Conservation (phyloP, 2,329 filamentous ascomycete species). For the Aureobasidium sp. region DNA sequence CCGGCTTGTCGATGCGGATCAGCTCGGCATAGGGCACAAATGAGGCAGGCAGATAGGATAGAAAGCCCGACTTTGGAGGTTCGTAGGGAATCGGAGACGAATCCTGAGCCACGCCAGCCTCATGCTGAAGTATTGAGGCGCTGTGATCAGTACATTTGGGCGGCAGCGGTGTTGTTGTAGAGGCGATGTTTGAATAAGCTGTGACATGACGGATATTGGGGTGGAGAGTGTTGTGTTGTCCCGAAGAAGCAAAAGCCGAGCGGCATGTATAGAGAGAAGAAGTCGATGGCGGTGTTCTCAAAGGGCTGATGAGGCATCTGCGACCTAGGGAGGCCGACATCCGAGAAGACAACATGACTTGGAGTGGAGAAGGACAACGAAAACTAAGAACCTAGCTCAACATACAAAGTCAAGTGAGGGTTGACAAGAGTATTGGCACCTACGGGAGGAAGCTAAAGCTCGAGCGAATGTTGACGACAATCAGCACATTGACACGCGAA, state of each 20-base stretch:
- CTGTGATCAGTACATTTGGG: not conserved
- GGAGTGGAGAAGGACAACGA: not conserved
- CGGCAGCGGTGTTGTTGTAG: not conserved
- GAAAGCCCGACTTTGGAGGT: constrained; percentile 63
- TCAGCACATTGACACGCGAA: not conserved
- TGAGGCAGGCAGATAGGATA: constrained; percentile 61
- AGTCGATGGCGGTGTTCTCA: not conserved
- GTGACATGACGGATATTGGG: not conserved
- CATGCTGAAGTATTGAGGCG: constrained; percentile 8
- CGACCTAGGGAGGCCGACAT: not conserved
- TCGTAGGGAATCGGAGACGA: constrained; percentile 40
- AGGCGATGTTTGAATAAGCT: not conserved
- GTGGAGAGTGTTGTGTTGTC: not conserved
- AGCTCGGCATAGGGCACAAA: constrained; percentile 79
- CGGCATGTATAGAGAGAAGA: not conserved
- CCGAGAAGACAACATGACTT: constrained; percentile 12
- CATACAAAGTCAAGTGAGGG: not conserved
- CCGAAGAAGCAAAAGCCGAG: not conserved
- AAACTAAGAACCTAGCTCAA: constrained; percentile 11
- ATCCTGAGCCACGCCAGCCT: not conserved
- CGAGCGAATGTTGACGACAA: not conserved
- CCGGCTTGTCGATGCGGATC: constrained; percentile 71
- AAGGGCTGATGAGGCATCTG: not conserved
- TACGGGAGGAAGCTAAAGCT: not conserved
- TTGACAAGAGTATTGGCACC: not conserved